Conservation (phyloP, 2,329 filamentous ascomycete genomes). For the Ophiostoma triangulosporum region DNA sequence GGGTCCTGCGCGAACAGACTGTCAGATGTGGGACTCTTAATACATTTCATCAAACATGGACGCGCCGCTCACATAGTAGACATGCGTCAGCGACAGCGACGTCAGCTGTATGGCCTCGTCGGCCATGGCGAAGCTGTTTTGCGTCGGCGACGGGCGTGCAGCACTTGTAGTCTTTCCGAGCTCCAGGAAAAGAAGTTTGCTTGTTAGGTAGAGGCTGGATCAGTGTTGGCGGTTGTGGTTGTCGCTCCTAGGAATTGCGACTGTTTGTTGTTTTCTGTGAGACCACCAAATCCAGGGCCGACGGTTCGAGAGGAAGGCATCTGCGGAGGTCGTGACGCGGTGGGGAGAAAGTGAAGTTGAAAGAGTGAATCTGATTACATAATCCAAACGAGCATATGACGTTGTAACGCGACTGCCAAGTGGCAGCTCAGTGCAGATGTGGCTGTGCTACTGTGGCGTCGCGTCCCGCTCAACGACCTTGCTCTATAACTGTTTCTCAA, state of each 20-base stretch:
- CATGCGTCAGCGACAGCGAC: slow-evolving; percentile 4
- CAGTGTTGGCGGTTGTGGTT: not conserved
- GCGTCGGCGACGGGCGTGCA: not conserved
- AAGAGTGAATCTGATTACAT: not conserved
- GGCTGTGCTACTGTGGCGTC: not conserved
- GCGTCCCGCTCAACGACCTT: not conserved
- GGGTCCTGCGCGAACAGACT: slow-evolving; percentile 52
- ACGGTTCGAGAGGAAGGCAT: not conserved
- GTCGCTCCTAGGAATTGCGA: not conserved
- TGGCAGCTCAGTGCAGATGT: not conserved
- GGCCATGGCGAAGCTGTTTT: not conserved
- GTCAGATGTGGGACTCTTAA: not conserved
- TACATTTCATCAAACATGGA: not conserved
- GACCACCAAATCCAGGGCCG: not conserved
- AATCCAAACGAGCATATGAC: not conserved
- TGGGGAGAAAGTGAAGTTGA: not conserved
- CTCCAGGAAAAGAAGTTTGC: not conserved
- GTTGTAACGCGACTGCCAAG: not conserved
- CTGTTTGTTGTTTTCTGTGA: not conserved
- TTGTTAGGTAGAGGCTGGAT: not conserved
- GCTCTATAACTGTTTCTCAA: no score
- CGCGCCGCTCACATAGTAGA: slow-evolving; percentile 2
- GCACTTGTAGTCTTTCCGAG: not conserved
- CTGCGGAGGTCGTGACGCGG: not conserved
- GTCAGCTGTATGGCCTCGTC: not conserved